Conservation (phyloP, 345 rosid species). For the Salix brachista region DNA sequence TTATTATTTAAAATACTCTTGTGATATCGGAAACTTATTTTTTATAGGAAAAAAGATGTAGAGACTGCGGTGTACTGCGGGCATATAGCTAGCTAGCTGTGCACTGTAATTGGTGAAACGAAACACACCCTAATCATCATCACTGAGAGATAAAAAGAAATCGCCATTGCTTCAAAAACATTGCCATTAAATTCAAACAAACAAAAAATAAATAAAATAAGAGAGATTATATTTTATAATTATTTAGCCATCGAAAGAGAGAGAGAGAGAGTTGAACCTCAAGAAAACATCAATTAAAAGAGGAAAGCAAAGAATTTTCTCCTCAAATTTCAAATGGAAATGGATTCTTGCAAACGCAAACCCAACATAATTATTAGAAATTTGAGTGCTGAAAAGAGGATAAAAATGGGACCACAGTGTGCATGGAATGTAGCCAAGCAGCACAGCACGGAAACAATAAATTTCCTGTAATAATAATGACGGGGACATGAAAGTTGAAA, state of each 20-base stretch:
- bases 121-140: background rate
- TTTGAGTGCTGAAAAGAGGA: conserved; percentile 2
- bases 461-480: background rate
- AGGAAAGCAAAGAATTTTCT: no score
- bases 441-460: background rate
- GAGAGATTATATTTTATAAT: background rate
- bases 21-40: no score
- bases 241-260: background rate
- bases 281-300: background rate
- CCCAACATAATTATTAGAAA: conserved; percentile 22
- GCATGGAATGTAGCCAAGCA: background rate
- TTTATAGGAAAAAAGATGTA: no score
- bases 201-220: background rate
- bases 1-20: no score
- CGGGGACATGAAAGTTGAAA: conserved; percentile 25
- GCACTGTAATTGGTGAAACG: background rate
- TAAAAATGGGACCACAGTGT: conserved; percentile 2
- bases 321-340: background rate
- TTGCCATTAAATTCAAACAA: background rate
- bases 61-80: no score
- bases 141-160: no score
- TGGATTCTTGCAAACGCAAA: background rate
- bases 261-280: background rate
- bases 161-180: background rate
- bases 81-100: no score